A percentile compares a stretch with the other conserved stretches of the same genome.
These are phyloP conservation scores for Fusarium torulosum DNA, from an alignment of 2,329 filamentous ascomycete species.

Conservation along the genomic window DNA sequence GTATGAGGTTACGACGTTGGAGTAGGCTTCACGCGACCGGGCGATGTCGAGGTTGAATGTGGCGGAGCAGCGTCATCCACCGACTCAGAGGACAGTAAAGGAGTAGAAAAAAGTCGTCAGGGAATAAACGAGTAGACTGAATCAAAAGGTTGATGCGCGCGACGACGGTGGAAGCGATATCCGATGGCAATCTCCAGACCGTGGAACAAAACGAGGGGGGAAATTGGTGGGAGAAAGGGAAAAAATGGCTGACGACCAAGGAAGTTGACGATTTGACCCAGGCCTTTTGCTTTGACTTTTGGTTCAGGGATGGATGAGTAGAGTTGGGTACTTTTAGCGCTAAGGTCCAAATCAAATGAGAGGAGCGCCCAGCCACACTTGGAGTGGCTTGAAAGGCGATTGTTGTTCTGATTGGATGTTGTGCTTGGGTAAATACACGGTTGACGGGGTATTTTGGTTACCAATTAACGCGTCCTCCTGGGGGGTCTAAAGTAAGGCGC, in stretches of 20 bases:
- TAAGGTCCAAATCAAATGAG: conserved; percentile 32
- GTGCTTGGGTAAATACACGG: conserved; percentile 30
- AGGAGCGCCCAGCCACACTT: conserved; percentile 40
- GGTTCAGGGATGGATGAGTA: conserved; percentile 49
- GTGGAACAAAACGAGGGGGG: conserved; percentile 34
- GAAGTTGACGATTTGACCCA: conserved; percentile 48
- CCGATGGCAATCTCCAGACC: conserved; percentile 37
- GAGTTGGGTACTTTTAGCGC: conserved; percentile 32
- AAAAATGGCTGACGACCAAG: conserved; percentile 43
- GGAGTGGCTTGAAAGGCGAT: conserved; percentile 27
- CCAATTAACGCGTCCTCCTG: conserved; percentile 41
- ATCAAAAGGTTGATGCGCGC: conserved; percentile 31
- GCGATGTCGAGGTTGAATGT: conserved; percentile 44
- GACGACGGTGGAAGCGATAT: conserved; percentile 29
- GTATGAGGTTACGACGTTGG: conserved; percentile 42
- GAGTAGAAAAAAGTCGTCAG: conserved; percentile 39
- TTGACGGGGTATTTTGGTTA: conserved; percentile 28
- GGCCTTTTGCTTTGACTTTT: conserved; percentile 42
- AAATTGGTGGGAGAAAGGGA: conserved; percentile 41
- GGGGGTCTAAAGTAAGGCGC: conserved; percentile 7
- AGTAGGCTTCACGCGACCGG: conserved; percentile 58
- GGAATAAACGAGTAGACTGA: conserved; percentile 24
- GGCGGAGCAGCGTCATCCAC: conserved; percentile 46
- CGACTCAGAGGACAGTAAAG: conserved; percentile 40
- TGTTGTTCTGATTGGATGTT: conserved; percentile 30